These are phyloP conservation scores for Cryptococcus wingfieldii DNA, from an alignment of 1,284 basidiomycete species.

Conservation along the genomic window DNA sequence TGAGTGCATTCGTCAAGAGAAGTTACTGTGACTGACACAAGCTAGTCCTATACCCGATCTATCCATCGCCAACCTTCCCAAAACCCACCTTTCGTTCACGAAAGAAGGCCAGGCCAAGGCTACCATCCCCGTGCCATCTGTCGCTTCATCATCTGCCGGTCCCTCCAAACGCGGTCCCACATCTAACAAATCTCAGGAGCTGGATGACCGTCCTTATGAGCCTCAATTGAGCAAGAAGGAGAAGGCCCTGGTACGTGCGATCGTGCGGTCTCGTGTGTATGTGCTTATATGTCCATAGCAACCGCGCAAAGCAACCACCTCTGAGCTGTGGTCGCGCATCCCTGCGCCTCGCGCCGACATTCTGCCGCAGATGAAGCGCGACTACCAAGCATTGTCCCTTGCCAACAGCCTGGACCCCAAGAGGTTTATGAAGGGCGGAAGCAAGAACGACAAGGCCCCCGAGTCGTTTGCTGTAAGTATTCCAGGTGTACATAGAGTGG, in stretches of 20 bases:
- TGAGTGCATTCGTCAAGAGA: conserved; percentile 20
- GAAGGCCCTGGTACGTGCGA: conserved; percentile 45
- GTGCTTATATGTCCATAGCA: conserved; percentile 17
- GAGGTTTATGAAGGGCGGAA: conserved; percentile 84
- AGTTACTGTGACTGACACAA: conserved; percentile 8
- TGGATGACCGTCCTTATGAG: conserved; percentile 53
- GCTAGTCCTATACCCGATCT: conserved; percentile 54
- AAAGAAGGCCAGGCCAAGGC: conserved; percentile 29
- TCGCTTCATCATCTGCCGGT: conserved; percentile 7
- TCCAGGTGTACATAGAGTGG: not conserved
- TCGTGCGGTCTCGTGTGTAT: conserved; percentile 27
- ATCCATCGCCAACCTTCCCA: conserved; percentile 53
- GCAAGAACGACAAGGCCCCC: conserved; percentile 67
- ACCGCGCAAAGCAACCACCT: conserved; percentile 68
- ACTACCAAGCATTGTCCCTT: conserved; percentile 87
- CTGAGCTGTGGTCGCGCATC: conserved; percentile 84
- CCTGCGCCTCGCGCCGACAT: conserved; percentile 77
- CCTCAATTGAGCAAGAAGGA: conserved; percentile 36
- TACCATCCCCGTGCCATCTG: conserved; percentile 3
- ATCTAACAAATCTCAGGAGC: conserved; percentile 16
- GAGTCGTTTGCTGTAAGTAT: conserved; percentile 79
- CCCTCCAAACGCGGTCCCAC: conserved; percentile 3
- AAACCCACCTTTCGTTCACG: conserved; percentile 53
- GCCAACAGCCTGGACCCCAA: conserved; percentile 94
- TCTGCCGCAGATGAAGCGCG: conserved; percentile 76